These are phyloP conservation scores for Suillus weaverae DNA, from an alignment of 768 basidiomycete species.

Conservation along the genomic window DNA sequence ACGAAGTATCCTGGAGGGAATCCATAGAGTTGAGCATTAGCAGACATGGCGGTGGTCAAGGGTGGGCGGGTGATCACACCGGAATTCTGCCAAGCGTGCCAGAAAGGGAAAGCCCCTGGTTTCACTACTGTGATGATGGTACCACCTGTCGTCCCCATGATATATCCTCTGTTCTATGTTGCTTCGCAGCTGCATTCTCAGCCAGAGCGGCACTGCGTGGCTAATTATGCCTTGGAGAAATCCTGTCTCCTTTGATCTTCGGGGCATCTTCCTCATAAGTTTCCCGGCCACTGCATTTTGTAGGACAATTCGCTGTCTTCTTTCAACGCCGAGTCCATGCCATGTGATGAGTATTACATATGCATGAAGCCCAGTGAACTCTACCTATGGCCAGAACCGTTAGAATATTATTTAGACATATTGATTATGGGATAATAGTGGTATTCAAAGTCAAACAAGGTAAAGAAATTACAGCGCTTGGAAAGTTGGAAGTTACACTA, in stretches of 20 bases:
- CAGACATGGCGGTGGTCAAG: constrained; percentile 9
- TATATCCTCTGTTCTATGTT: background rate
- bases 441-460: no score
- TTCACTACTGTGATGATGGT: background rate
- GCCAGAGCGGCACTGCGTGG: background rate
- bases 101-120: constrained; percentile 4
- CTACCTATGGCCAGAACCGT: no score
- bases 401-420: no score
- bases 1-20: constrained; percentile 43
- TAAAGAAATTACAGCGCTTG: no score
- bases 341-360: no score
- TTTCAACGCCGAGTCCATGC: background rate
- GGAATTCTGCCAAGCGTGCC: background rate
- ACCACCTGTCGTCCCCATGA: background rate
- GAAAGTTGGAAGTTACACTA: no score
- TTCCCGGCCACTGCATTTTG: background rate
- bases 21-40: constrained; percentile 29
- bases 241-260: background rate
- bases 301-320: background rate
- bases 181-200: background rate
- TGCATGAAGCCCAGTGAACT: no score
- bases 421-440: no score
- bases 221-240: background rate
- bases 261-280: background rate
- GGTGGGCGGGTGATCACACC: background rate